phyloP scores from a whole-genome alignment of 139 green algal genomes.

The Chlorella sp. region DNA sequence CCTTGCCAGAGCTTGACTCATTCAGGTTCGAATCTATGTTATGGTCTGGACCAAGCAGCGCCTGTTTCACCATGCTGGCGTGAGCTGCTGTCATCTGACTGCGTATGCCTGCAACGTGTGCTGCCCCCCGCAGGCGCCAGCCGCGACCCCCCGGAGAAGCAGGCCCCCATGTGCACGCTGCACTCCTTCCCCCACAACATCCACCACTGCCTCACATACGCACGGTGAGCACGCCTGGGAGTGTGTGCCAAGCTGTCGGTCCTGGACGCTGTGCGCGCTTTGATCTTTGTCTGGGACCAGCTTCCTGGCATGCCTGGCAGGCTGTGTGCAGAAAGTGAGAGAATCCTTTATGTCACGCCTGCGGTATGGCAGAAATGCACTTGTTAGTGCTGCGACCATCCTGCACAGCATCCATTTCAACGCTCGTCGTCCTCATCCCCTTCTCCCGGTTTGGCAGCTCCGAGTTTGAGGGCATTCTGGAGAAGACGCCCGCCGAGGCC shows the following conservation, averaged over 20 bases:
- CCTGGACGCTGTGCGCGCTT: too few relatives aligned
- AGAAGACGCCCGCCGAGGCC: slow-evolving; percentile 90
- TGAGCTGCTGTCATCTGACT: too few relatives aligned
- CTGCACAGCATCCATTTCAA: not conserved
- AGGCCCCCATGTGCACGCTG: slow-evolving; percentile 99
- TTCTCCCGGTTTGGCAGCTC: slow-evolving; percentile 36
- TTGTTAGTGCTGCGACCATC: too few relatives aligned
- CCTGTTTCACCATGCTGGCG: too few relatives aligned
- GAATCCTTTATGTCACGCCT: too few relatives aligned
- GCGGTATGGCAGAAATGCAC: too few relatives aligned
- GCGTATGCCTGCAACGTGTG: too few relatives aligned
- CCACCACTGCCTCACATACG: slow-evolving; percentile 96
- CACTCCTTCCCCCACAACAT: slow-evolving; percentile 99
- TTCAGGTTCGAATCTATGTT: too few relatives aligned
- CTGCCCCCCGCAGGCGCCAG: slow-evolving; percentile 60
- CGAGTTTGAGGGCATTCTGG: slow-evolving; percentile 97
- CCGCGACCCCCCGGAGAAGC: slow-evolving; percentile 93
- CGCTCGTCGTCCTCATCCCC: not conserved
- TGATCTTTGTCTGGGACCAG: too few relatives aligned
- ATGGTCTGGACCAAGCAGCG: too few relatives aligned
- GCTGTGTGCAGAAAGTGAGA: too few relatives aligned
- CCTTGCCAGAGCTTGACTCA: too few relatives aligned
- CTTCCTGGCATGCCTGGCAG: not conserved
- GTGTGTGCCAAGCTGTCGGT: not conserved
- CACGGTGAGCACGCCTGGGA: slow-evolving; percentile 85